Conservation (phyloP, 306 rosid species). For the Vigna radiata region DNA sequence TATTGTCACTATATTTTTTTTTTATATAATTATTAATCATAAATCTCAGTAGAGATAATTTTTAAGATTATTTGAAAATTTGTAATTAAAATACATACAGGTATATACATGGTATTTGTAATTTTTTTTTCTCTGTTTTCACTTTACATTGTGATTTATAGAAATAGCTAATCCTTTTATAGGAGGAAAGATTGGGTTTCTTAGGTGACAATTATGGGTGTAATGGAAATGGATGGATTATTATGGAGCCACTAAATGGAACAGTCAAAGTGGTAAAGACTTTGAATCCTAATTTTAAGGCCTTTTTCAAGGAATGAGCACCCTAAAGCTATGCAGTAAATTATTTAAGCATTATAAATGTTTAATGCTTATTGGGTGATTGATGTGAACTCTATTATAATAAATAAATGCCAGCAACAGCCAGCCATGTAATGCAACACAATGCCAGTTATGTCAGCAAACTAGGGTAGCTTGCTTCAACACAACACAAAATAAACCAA, state of each 20-base stretch:
- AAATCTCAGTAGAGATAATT: no score
- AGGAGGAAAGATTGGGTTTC: conserved; percentile 7
- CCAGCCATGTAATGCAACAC: conserved; percentile 52
- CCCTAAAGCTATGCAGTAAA: conserved; percentile 58
- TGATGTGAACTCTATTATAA: conserved; percentile 46
- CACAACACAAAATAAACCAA: conserved; percentile 9
- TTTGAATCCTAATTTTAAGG: conserved; percentile 65
- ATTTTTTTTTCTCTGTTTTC: background rate
- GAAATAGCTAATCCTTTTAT: background rate
- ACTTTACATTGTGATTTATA: background rate
- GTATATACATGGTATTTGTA: no score
- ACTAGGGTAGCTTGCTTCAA: conserved; percentile 36
- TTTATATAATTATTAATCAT: no score
- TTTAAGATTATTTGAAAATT: no score
- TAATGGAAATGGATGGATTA: conserved; percentile 34
- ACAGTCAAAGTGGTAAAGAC: conserved; percentile 52
- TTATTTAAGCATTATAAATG: conserved; percentile 41
- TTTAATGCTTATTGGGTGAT: conserved; percentile 35
- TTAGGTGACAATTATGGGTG: conserved; percentile 33
- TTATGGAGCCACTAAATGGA: conserved; percentile 63
- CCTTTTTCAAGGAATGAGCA: conserved; percentile 56
- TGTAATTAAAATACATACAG: no score
- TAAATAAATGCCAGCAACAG: conserved; percentile 55
- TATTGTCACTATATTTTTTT: no score
- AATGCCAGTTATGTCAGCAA: conserved; percentile 46